Percentiles rank a stretch among this genome's conserved stretches.
These are phyloP conservation scores for Amoeboaphelidium occidentale DNA, from an alignment of 371 early-diverging fungal species.

Conservation along the genomic window DNA sequence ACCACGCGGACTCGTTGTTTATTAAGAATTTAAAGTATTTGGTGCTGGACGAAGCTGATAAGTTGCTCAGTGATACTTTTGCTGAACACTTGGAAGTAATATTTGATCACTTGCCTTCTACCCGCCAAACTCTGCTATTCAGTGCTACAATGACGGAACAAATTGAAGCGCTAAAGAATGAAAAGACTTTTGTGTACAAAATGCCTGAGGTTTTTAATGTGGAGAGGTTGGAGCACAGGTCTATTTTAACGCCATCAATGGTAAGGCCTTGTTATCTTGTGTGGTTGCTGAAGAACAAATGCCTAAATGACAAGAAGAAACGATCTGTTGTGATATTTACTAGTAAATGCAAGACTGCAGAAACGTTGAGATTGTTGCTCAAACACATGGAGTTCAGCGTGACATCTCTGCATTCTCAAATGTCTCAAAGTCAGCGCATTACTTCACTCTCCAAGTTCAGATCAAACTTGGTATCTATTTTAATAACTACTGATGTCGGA, in stretches of 20 bases:
- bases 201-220: constrained; percentile 26
- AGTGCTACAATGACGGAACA: constrained; percentile 87
- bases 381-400: constrained; percentile 5
- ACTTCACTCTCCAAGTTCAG: constrained; percentile 10
- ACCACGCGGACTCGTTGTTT: constrained; percentile 89
- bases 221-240: constrained; percentile 77
- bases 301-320: constrained; percentile 65
- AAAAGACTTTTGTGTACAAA: neutral
- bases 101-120: constrained; percentile 65
- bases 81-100: constrained; percentile 88
- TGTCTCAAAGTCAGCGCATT: constrained; percentile 8
- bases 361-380: constrained; percentile 1
- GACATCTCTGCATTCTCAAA: constrained; percentile 9
- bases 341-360: constrained; percentile 74
- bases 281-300: constrained; percentile 69
- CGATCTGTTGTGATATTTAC: constrained; percentile 16
- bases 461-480: constrained; percentile 26
- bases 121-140: constrained; percentile 81
- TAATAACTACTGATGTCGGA: constrained; percentile 95
- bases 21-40: constrained; percentile 62
- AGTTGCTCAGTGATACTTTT: constrained; percentile 73
- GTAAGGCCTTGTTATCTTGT: constrained; percentile 79
- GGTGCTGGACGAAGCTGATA: constrained; percentile 95
- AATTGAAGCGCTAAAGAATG: constrained; percentile 1
- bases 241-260: constrained; percentile 69